phyloP scores from a whole-genome alignment of 75 land plant genomes.

The Cunninghamia lanceolata region DNA sequence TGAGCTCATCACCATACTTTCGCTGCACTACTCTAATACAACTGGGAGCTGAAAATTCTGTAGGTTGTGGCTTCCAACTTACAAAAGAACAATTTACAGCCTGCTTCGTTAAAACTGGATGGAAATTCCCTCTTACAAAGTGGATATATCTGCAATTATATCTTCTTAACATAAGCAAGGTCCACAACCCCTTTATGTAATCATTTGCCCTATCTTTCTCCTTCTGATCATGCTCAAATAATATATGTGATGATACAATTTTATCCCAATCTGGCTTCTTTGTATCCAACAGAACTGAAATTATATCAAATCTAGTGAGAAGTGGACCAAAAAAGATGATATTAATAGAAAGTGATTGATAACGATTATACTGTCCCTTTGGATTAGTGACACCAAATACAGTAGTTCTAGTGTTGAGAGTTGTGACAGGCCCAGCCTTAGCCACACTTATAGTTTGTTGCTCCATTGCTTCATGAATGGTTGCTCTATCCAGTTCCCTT shows the following conservation, averaged over 20 bases:
- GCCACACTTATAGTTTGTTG: slow-evolving; percentile 98
- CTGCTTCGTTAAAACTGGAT: slow-evolving; percentile 67
- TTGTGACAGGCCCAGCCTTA: slow-evolving; percentile 96
- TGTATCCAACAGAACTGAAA: slow-evolving; percentile 88
- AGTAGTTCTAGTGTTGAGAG: slow-evolving; percentile 83
- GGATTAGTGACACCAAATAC: slow-evolving; percentile 98
- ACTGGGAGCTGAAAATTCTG: too few species aligned
- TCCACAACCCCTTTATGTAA: slow-evolving; percentile 51
- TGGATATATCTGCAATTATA: too few species aligned
- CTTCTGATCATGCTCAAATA: slow-evolving; percentile 57
- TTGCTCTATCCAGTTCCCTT: slow-evolving; percentile 91
- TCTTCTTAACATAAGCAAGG: slow-evolving; percentile 83
- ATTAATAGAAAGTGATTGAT: slow-evolving; percentile 83
- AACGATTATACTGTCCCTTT: slow-evolving; percentile 91
- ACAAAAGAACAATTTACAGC: too few species aligned
- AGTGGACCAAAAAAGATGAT: slow-evolving; percentile 91
- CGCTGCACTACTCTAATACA: too few species aligned
- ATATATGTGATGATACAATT: slow-evolving; percentile 90
- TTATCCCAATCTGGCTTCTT: slow-evolving; percentile 96
- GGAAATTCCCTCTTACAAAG: slow-evolving; percentile 66
- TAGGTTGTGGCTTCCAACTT: too few species aligned
- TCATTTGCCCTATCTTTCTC: slow-evolving; percentile 26
- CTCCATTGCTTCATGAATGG: slow-evolving; percentile 99
- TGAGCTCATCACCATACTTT: too few species aligned
- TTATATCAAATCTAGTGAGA: slow-evolving; percentile 92